Evolutionary conservation across 441 rosid species (phyloP).

Genomic region (Mallotus repandus): DNA sequence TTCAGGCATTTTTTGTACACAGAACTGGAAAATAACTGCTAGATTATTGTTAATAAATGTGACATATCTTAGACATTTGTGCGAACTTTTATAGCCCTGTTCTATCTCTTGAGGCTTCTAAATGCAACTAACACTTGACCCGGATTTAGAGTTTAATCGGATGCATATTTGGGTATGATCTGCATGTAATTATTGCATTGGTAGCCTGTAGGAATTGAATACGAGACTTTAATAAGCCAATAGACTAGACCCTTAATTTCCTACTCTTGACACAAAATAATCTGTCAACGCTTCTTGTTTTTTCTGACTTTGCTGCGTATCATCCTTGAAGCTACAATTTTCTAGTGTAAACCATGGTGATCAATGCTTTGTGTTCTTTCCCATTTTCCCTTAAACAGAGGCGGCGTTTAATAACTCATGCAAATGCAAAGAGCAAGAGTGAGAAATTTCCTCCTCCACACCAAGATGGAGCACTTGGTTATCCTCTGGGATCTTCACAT

Average conservation of each 20-base stretch:
- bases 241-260: not conserved
- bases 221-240: not conserved
- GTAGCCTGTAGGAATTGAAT: not conserved
- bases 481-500: slow-evolving; percentile 73
- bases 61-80: not conserved
- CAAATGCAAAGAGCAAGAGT: slow-evolving; percentile 98
- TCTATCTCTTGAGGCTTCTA: not conserved
- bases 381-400: slow-evolving; percentile 49
- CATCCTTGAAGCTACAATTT: not conserved
- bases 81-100: not conserved
- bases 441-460: slow-evolving; percentile 99
- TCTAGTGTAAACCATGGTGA: not conserved
- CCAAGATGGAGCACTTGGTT: slow-evolving; percentile 87
- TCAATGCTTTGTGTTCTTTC: not conserved
- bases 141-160: not conserved
- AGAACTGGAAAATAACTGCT: not conserved
- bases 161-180: not conserved
- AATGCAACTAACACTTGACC: not conserved
- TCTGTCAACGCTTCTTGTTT: not conserved
- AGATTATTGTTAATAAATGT: not conserved
- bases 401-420: slow-evolving; percentile 84
- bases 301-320: not conserved
- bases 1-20: not conserved
- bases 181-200: not conserved
- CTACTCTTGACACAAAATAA: not conserved